Evolutionary conservation across 2,329 filamentous ascomycete genomes (phyloP).

Genomic region (Emmonsiellopsis sp.): DNA sequence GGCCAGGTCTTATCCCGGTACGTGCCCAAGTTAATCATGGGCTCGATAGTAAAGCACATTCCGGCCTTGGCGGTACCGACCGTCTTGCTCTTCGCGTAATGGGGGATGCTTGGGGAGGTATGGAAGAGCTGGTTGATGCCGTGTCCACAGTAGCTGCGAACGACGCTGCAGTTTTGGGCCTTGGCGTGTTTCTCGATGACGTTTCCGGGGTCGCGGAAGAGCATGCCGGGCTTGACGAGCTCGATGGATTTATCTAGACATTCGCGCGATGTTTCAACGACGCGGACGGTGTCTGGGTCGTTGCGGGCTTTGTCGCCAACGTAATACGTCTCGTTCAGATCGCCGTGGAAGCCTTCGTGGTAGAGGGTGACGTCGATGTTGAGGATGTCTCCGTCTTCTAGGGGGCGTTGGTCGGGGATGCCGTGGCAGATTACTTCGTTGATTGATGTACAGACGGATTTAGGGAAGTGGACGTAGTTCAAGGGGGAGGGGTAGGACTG

Average conservation of each 20-base stretch:
- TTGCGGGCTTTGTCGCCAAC: constrained; percentile 79
- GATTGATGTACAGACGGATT: constrained; percentile 90
- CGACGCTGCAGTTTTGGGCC: constrained; percentile 72
- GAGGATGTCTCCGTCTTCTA: constrained; percentile 88
- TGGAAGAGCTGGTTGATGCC: constrained; percentile 93
- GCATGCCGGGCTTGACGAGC: constrained; percentile 82
- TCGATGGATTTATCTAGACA: constrained; percentile 86
- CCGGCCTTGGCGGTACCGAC: constrained; percentile 88
- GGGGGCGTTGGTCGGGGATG: constrained; percentile 80
- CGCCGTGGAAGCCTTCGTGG: constrained; percentile 89
- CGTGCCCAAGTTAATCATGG: constrained; percentile 90
- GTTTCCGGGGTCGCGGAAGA: constrained; percentile 88
- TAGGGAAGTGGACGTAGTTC: constrained; percentile 94
- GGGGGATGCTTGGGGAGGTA: constrained; percentile 83
- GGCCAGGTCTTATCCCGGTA: constrained; percentile 94
- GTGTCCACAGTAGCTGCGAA: constrained; percentile 93
- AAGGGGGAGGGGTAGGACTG: constrained; percentile 90
- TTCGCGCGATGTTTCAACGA: constrained; percentile 82
- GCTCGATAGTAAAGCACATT: constrained; percentile 98
- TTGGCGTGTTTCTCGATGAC: constrained; percentile 95
- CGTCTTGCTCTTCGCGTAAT: constrained; percentile 98
- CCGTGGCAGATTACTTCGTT: constrained; percentile 99
- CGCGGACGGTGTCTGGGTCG: constrained; percentile 76
- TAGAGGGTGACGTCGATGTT: constrained; percentile 96
- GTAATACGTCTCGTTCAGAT: constrained; percentile 98